Base-by-base conservation (phyloP, 2,329 filamentous ascomycete species). In the Botryosphaeria dothidea region DNA sequence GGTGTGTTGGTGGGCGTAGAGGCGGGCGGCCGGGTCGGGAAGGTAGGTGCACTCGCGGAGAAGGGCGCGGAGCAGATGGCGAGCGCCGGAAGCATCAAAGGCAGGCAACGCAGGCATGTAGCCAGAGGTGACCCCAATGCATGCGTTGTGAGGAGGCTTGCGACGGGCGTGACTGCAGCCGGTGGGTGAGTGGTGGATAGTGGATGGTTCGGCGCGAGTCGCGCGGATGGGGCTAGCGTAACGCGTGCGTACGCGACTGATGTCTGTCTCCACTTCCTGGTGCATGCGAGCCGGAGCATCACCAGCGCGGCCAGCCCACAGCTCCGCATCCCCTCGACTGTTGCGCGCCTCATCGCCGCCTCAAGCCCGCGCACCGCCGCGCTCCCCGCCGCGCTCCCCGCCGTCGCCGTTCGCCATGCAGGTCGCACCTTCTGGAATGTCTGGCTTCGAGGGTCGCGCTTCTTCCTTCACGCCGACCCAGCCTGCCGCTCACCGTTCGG, bases 31-130 rank as follows among this genome's bases (percentile, higher is more conserved):
- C 1, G 83, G 79, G 70, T 89, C 86, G 29, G 87, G 86, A 43
- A 89, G 82, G 69, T 89, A 89, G 64, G 83, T 82, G 67, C 81
- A 81, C 76, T 88, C 84, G 66, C 87, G 83, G 43, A 89, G 81
- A 9, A 87, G 79, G 25, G 82, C 79, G 56, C 87, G 84, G 68
- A 86, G 79, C 51, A 87, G 75, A 70, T 84, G 82, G 27, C 62
- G 69, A 19, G 56, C 56, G 27, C 56, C 27, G 27, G 56, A 31
- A n/a, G n/a, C 41, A 45, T 60, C 56, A 34, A 41, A n/a, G 17
- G 25, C 23, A 17, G 54, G n/a, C 17, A 58, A 23, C 38, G 36
- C 23, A 4, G n/a, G 27, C 41, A 60, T 60, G 56, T n/a, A 27
- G 27, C 25, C 27, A 34, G 56, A 13, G 9, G n/a, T 3, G 17